A percentile compares a stretch with the other conserved stretches of the same genome.
Conservation (phyloP, 148 eudicot species). For the Rhododendron ovatum region DNA sequence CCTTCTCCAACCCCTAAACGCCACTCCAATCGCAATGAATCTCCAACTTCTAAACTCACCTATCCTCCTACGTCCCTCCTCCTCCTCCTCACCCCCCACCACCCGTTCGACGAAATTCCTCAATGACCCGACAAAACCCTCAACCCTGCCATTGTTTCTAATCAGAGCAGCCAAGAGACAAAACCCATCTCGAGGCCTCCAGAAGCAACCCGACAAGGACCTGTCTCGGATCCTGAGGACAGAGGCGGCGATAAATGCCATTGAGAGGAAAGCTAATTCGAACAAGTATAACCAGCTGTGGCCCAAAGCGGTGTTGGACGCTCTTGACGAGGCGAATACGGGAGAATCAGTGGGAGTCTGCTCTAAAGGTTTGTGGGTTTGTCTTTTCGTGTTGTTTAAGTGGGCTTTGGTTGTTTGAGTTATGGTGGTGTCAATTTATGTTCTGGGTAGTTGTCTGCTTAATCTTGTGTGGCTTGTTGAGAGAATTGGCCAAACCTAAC, state of each 20-base stretch:
- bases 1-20: background rate
- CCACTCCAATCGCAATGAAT: constrained; percentile 9
- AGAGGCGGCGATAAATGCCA: constrained; percentile 60
- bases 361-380: constrained; percentile 55
- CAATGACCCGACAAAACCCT: constrained; percentile 10
- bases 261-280: constrained; percentile 60
- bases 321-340: constrained; percentile 59
- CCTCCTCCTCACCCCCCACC: constrained; percentile 22
- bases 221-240: constrained; percentile 66
- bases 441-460: background rate
- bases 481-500: no score
- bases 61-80: background rate
- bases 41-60: constrained; percentile 6
- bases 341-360: constrained; percentile 58
- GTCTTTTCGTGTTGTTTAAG: background rate
- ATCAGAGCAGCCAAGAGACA: constrained; percentile 31
- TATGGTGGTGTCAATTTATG: background rate
- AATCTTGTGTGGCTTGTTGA: background rate
- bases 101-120: constrained; percentile 44
- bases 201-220: constrained; percentile 43
- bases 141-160: constrained; percentile 7
- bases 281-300: constrained; percentile 54
- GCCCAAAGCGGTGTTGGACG: constrained; percentile 82
- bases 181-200: constrained; percentile 24
- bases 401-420: background rate